These are phyloP conservation scores for Yarrowia keelungensis DNA, from an alignment of 805 yeast species.

Conservation along the genomic window DNA sequence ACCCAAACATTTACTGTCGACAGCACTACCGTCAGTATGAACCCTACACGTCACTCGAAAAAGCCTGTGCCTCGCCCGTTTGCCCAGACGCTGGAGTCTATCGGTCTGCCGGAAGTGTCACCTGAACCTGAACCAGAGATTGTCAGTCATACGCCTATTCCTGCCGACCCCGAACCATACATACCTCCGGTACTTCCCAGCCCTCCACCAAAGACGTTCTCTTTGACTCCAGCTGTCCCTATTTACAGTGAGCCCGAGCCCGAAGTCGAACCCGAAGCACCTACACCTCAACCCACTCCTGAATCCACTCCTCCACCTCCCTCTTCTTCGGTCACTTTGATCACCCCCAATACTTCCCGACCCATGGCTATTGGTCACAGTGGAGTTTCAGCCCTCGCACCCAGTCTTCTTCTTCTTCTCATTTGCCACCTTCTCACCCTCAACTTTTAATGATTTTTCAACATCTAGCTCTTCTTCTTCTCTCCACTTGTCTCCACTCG, in stretches of 20 bases:
- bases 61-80: not conserved
- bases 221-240: not conserved
- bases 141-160: not conserved
- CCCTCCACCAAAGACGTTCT: not conserved
- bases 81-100: not conserved
- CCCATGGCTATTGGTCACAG: not conserved
- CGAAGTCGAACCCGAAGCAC: not conserved
- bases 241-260: not conserved
- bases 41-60: not conserved
- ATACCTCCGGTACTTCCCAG: not conserved
- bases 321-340: not conserved
- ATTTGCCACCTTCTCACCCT: not conserved
- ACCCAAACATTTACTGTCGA: slow-evolving; percentile 4
- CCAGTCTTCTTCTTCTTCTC: not conserved
- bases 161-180: not conserved
- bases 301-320: not conserved
- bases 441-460: not conserved
- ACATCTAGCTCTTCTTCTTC: not conserved
- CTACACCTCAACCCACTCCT: not conserved
- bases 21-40: not conserved
- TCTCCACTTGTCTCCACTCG: not conserved
- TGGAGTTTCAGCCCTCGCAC: not conserved
- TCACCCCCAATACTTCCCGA: not conserved
- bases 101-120: not conserved
- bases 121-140: not conserved